phyloP scores from a whole-genome alignment of 805 yeast species.

The Metschnikowia picachoensis region DNA sequence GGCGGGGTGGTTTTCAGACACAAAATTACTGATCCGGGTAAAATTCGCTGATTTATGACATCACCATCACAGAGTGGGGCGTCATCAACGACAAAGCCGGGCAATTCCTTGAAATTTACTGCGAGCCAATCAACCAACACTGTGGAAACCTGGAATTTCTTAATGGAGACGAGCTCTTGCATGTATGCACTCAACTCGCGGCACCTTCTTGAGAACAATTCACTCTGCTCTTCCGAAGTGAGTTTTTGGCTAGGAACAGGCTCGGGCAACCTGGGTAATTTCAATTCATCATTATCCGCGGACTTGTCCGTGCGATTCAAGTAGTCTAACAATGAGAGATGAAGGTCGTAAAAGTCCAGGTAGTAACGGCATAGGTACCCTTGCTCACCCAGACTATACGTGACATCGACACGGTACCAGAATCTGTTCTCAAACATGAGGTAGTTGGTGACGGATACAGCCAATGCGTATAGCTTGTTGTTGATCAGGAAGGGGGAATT shows the following conservation, averaged over 20 bases:
- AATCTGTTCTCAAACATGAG: constrained; percentile 40
- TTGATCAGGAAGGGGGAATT: constrained; percentile 26
- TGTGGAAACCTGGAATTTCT: constrained; percentile 25
- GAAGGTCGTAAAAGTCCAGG: constrained; percentile 49
- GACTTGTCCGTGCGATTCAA: constrained; percentile 1
- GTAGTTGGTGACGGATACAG: constrained; percentile 38
- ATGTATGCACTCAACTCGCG: constrained; percentile 40
- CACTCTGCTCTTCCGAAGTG: constrained; percentile 12
- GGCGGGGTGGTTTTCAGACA: constrained; percentile 10
- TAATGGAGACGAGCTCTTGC: constrained; percentile 27
- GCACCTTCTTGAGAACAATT: constrained; percentile 30
- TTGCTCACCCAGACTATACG: constrained; percentile 31
- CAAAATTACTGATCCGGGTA: constrained; percentile 17
- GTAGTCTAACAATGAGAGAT: constrained; percentile 28
- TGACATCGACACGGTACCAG: constrained; percentile 49
- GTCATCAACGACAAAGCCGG: constrained; percentile 22
- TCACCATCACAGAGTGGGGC: constrained; percentile 11
- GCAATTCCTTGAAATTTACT: constrained; percentile 21
- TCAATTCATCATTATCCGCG: neutral
- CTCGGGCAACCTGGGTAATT: constrained; percentile 43
- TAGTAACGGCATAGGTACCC: constrained; percentile 45
- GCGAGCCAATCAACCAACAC: constrained; percentile 30
- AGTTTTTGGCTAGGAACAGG: constrained; percentile 39
- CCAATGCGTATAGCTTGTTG: constrained; percentile 29
- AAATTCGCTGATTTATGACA: constrained; percentile 14